These are phyloP conservation scores for Zygoascus hellenicus DNA, from an alignment of 1,139 yeast species.

Conservation along the genomic window DNA sequence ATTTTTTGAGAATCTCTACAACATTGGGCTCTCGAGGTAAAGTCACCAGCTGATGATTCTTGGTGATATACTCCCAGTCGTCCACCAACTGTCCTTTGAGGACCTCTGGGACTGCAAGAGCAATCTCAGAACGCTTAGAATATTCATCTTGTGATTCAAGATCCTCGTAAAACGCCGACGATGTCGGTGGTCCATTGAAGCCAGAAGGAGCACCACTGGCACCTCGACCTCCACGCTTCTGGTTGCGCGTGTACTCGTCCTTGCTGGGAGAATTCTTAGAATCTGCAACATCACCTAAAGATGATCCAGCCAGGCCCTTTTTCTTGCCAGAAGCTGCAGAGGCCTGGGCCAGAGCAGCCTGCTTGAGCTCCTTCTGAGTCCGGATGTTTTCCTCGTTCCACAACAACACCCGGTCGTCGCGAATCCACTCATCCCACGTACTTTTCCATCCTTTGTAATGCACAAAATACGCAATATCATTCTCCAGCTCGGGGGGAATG, in stretches of 20 bases:
- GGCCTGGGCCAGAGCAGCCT: slow-evolving; percentile 36
- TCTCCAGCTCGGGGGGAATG: slow-evolving; percentile 42
- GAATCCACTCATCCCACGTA: slow-evolving; percentile 98
- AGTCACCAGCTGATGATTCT: slow-evolving; percentile 61
- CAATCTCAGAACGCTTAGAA: slow-evolving; percentile 45
- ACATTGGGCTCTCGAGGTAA: slow-evolving; percentile 56
- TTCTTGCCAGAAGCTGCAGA: slow-evolving; percentile 30
- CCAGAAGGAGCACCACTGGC: slow-evolving; percentile 1
- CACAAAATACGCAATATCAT: slow-evolving; percentile 51
- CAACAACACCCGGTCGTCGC: slow-evolving; percentile 58
- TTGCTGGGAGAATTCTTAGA: background rate
- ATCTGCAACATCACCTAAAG: background rate
- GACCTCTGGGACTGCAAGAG: slow-evolving; percentile 53
- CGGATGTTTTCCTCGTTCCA: slow-evolving; percentile 63
- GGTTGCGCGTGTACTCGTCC: slow-evolving; percentile 8
- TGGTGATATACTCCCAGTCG: slow-evolving; percentile 90
- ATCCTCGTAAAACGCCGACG: slow-evolving; percentile 30
- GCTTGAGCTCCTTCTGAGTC: slow-evolving; percentile 58
- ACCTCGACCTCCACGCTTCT: slow-evolving; percentile 9
- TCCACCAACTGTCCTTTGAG: slow-evolving; percentile 72
- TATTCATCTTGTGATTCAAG: slow-evolving; percentile 36
- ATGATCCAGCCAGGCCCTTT: slow-evolving; percentile 13
- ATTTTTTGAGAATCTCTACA: slow-evolving; percentile 46
- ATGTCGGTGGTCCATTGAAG: background rate
- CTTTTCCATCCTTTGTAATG: slow-evolving; percentile 96